A percentile compares a stretch with the other conserved stretches of the same genome.
These are phyloP conservation scores for Diaporthe velutina DNA, from an alignment of 2,329 filamentous ascomycete species.

Conservation along the genomic window DNA sequence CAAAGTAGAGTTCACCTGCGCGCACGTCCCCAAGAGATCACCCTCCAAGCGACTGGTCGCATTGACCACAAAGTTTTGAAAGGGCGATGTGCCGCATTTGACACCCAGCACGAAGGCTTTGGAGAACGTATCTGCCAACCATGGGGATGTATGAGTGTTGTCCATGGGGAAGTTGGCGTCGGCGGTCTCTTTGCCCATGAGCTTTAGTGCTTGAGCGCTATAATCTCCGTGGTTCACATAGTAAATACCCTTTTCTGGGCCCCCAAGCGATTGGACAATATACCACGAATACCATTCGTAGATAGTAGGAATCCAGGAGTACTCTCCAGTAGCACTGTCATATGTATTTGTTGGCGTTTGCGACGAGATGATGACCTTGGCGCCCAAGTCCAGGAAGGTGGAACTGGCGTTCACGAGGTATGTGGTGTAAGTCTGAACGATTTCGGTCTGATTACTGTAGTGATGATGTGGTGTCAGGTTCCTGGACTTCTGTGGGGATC, in stretches of 20 bases:
- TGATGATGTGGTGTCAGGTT: not conserved
- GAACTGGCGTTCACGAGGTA: slow-evolving; percentile 41
- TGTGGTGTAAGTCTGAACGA: slow-evolving; percentile 45
- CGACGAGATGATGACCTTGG: slow-evolving; percentile 38
- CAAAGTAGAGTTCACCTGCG: slow-evolving; percentile 36
- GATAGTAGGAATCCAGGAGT: slow-evolving; percentile 34
- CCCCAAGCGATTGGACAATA: slow-evolving; percentile 33
- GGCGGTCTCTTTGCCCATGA: slow-evolving; percentile 33
- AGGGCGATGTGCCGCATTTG: slow-evolving; percentile 39
- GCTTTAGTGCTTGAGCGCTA: slow-evolving; percentile 33
- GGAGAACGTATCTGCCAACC: slow-evolving; percentile 38
- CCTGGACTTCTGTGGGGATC: not conserved
- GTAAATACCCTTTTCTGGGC: slow-evolving; percentile 36
- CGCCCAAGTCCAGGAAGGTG: slow-evolving; percentile 38
- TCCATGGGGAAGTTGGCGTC: slow-evolving; percentile 39
- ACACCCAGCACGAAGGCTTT: slow-evolving; percentile 38
- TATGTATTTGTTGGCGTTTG: slow-evolving; percentile 38
- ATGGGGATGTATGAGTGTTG: slow-evolving; percentile 40
- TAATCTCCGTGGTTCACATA: slow-evolving; percentile 40
- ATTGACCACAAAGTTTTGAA: slow-evolving; percentile 38
- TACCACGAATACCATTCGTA: slow-evolving; percentile 41
- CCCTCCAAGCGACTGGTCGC: slow-evolving; percentile 38
- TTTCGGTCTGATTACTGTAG: slow-evolving; percentile 42
- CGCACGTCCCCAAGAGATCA: slow-evolving; percentile 32
- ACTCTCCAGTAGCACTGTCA: slow-evolving; percentile 14